Evolutionary conservation across 2,329 filamentous ascomycete genomes (phyloP).

Genomic region (Fusarium pseudoanthophilum): DNA sequence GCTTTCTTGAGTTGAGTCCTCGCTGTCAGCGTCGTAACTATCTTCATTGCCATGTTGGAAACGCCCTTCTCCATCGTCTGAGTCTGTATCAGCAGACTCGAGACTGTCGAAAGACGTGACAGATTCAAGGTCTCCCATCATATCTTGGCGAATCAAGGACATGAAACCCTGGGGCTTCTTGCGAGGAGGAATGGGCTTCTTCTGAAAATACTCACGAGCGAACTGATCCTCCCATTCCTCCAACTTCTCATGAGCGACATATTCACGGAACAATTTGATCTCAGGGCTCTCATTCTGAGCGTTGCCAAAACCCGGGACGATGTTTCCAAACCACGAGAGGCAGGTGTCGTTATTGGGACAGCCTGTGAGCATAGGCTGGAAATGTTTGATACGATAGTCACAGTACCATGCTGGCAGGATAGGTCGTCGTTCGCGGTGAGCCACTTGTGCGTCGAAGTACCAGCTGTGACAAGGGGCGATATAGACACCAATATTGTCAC

Average conservation of each 20-base stretch:
- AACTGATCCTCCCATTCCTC: slow-evolving; percentile 18
- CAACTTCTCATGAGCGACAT: slow-evolving; percentile 8
- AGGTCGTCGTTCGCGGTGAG: not conserved
- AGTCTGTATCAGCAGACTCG: not conserved
- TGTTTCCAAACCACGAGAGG: slow-evolving; percentile 20
- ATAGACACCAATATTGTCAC: slow-evolving; percentile 5
- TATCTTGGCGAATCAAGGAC: not conserved
- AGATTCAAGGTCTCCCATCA: not conserved
- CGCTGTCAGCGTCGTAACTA: not conserved
- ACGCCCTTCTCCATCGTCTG: not conserved
- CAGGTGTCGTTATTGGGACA: slow-evolving; percentile 25
- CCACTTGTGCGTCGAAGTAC: not conserved
- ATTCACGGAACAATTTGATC: not conserved
- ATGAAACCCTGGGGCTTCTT: slow-evolving; percentile 3
- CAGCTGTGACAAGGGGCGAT: slow-evolving; percentile 11
- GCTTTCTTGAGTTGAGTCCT: not conserved
- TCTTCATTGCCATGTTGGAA: not conserved
- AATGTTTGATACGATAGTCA: not conserved
- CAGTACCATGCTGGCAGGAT: not conserved
- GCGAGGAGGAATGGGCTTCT: not conserved
- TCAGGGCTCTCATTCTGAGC: not conserved
- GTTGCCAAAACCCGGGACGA: not conserved
- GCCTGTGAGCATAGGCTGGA: slow-evolving; percentile 8
- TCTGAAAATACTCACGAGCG: slow-evolving; percentile 7
- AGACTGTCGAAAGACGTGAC: not conserved